These are phyloP conservation scores for Fusarium bactridioides DNA, from an alignment of 2,329 filamentous ascomycete genomes.

Conservation along the genomic window DNA sequence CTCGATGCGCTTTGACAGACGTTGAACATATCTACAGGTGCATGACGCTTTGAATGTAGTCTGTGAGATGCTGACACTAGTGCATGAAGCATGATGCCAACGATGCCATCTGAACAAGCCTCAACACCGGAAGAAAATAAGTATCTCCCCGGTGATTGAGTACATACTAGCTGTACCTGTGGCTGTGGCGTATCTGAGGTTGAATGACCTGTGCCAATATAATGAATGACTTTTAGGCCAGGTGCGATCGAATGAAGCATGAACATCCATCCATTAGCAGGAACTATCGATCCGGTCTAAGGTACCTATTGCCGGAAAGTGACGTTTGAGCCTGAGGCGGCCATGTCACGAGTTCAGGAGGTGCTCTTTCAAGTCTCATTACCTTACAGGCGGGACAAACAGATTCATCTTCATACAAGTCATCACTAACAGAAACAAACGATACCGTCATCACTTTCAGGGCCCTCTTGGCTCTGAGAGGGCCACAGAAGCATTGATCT, in stretches of 20 bases:
- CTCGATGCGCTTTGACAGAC: slow-evolving; percentile 21
- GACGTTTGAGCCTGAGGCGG: not conserved
- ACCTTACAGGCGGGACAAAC: not conserved
- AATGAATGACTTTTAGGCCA: not conserved
- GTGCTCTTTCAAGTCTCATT: not conserved
- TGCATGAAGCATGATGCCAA: slow-evolving; percentile 16
- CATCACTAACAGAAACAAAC: not conserved
- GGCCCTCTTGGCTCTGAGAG: not conserved
- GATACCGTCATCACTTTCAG: slow-evolving; percentile 4
- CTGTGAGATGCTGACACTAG: slow-evolving; percentile 7
- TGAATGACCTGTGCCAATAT: not conserved
- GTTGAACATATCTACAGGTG: slow-evolving; percentile 8
- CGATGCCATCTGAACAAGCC: not conserved
- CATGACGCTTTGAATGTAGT: slow-evolving; percentile 6
- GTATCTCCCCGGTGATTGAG: not conserved
- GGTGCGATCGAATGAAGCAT: not conserved
- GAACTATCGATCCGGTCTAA: not conserved
- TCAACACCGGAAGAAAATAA: not conserved
- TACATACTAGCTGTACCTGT: not conserved
- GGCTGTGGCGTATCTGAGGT: not conserved
- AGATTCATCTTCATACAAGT: not conserved
- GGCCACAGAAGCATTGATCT: slow-evolving; percentile 11
- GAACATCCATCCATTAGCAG: not conserved
- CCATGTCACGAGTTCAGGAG: not conserved
- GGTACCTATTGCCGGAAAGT: not conserved